Base-by-base conservation (phyloP, 805 yeast genomes). In the Ogataea methylovora region DNA sequence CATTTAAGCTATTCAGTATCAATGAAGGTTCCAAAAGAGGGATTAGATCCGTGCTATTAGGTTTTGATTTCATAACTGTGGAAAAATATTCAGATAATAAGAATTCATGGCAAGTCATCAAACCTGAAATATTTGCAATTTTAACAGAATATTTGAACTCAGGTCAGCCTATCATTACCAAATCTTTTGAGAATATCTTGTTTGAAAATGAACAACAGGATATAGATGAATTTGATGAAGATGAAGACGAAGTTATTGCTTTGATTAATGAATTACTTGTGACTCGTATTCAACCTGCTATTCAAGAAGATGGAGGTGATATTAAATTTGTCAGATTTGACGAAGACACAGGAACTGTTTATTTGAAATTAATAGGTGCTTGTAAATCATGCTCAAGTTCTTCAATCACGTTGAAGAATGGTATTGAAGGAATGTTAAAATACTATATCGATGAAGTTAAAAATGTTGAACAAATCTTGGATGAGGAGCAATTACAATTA, bases 301-400 rank as follows among this genome's bases (percentile, higher is more conserved):
- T 92, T 38, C 95, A 87, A 62, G 99, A 92, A 51, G 99, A 92
- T 51, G 99, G 99, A 42, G 99, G 99, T 23, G 97, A 92, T 52
- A 79, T 92, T 41, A 88, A 85, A 48, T 94, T 78, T 56, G 72
- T 84, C 39, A 92, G 85, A 5, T 88, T 84, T 53, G 85, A 84
- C 37, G 86, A 82, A 42, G 84, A 80, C 38, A 70, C 82, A 1
- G 98, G 98, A 2, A 77, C 82, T 11, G 97, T 94, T 6, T 84
- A 76, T 55, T 73, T 92, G 47, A 86, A 84, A 54, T 65, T 92
- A 30, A 88, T 85, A 48, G 99, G 99, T 32, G 97, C 98, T 7
- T 92, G 99, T 61, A 80, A 94, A 35, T 74, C 94, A 2, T 92
- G 99, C 49, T 86, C 94, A 4, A 70, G 87, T 7, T 82, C 94